Evolutionary conservation across 495 filamentous ascomycete species (phyloP), one percentile per base, ranked within the genome.

Genomic region (Penicillium egyptiacum): DNA sequence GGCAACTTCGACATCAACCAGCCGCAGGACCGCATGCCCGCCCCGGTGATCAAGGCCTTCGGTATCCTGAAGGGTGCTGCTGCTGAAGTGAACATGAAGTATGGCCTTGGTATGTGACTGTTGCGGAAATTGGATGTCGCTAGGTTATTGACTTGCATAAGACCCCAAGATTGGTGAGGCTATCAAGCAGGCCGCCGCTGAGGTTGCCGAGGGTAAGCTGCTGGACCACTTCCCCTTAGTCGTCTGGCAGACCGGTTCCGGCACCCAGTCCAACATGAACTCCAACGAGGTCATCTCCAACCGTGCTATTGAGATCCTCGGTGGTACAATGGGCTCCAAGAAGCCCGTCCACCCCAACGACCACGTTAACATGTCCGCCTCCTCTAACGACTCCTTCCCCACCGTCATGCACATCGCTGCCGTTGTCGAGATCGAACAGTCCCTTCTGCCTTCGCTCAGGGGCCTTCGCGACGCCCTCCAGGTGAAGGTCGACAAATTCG

Each of bases 261-360:
- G 94, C 66, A 98, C 94, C 25, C 94, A 98, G 79, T 96, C 92
- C 70, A 98, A 98, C 85, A 98, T 98, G 94, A 98, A 98, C 81
- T 92, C 94, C 71, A 98, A 98, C 77, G 94, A 98, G 78, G 94
- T 98, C 72, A 98, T 98, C 77, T 96, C 93, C 57, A 98, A 98
- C 83, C 91, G 94, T 57, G 94, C 94, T 41, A 98, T 98, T 73
- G 95, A 98, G 79, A 94, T 98, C 56, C 81, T 98, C 16, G 94
- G 94, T 56, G 94, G 94, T 61, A 84, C 80, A 60, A 96, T 92
- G 88, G 94, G 94, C 53, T 84, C 80, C 76, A 98, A 98, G 85
- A 96, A 94, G 81, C 94, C 94, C 28, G 94, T 98, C 39, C 94
- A 98, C 79, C 94, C 94, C 56, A 98, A 98, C 75, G 94, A 98